phyloP scores from a whole-genome alignment of 139 green algal species.

The Micractinium conductrix region DNA sequence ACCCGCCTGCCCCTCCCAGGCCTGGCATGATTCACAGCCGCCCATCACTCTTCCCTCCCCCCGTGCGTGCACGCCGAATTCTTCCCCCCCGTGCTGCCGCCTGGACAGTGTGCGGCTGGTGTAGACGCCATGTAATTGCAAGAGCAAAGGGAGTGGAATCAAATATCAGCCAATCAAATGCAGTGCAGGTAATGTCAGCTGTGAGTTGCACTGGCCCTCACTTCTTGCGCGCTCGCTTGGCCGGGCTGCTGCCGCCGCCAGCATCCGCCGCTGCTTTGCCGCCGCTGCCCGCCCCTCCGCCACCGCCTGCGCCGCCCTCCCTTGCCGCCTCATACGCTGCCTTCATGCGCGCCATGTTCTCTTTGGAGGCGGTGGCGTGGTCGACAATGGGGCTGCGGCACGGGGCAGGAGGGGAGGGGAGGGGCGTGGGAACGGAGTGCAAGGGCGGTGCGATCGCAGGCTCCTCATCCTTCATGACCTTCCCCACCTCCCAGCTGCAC shows the following conservation, averaged over 20 bases:
- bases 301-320: neutral
- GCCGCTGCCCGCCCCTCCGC: neutral
- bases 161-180: too few species aligned
- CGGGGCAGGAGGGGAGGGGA: neutral
- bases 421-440: neutral
- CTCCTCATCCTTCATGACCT: neutral
- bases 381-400: slow-evolving; percentile 78
- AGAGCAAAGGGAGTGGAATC: too few species aligned
- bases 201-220: too few species aligned
- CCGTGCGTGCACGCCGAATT: too few species aligned
- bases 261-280: neutral
- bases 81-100: too few species aligned
- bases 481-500: neutral
- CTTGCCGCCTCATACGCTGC: slow-evolving; percentile 59
- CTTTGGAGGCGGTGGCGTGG: slow-evolving; percentile 72
- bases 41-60: too few species aligned
- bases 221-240: slow-evolving; percentile 4
- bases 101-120: too few species aligned
- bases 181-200: too few species aligned
- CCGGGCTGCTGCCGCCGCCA: neutral
- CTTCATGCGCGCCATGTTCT: slow-evolving; percentile 78
- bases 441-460: neutral
- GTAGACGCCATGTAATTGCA: too few species aligned
- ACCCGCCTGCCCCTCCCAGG: too few species aligned
- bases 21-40: too few species aligned